These are phyloP conservation scores for Fraxinus nigra DNA, from an alignment of 305 asterid genomes.

Conservation along the genomic window DNA sequence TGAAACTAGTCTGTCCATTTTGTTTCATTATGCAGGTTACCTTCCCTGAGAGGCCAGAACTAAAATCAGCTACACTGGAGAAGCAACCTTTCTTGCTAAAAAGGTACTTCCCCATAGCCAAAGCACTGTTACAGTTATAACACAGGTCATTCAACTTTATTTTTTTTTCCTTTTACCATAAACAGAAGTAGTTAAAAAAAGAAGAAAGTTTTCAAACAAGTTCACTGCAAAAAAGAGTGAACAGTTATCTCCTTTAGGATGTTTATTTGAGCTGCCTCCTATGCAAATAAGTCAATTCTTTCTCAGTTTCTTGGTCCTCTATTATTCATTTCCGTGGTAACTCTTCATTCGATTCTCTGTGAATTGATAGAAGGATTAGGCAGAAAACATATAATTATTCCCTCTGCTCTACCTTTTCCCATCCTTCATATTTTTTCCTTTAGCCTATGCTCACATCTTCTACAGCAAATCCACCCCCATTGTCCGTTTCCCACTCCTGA, in stretches of 20 bases:
- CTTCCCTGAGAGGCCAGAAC: constrained; percentile 69
- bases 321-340: neutral
- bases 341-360: neutral
- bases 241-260: neutral
- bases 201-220: neutral
- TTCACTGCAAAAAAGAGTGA: neutral
- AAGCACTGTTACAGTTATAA: neutral
- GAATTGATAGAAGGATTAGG: neutral
- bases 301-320: neutral
- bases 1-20: neutral
- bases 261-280: neutral
- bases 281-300: neutral
- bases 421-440: neutral
- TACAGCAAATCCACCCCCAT: neutral
- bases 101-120: constrained; percentile 47
- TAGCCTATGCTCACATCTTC: neutral
- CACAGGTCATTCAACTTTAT: neutral
- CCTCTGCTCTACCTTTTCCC: neutral
- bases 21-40: constrained; percentile 45
- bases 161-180: neutral
- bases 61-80: constrained; percentile 67
- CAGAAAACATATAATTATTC: neutral
- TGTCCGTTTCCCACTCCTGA: neutral
- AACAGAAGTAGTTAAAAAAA: neutral
- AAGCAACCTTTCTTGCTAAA: constrained; percentile 72